Percentiles rank a stretch among this genome's conserved stretches.
phyloP scores from a whole-genome alignment of 331 rosid species.

The Quercus lobata region DNA sequence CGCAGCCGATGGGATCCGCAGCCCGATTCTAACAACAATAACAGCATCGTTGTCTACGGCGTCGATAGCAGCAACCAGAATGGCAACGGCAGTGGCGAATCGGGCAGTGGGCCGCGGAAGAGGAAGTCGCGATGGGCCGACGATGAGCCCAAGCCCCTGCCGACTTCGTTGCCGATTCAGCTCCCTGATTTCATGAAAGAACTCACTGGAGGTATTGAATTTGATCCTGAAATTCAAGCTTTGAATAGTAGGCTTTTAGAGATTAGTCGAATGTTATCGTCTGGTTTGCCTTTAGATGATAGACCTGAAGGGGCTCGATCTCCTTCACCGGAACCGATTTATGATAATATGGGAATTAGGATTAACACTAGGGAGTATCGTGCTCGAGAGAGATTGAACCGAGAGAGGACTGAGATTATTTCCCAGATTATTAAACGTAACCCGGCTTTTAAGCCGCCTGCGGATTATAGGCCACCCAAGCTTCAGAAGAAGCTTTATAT shows the following conservation, averaged over 20 bases:
- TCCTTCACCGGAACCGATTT: conserved; percentile 94
- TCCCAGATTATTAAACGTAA: conserved; percentile 91
- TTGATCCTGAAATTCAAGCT: conserved; percentile 95
- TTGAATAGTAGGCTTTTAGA: conserved; percentile 91
- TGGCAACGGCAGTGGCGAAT: conserved; percentile 38
- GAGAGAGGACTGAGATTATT: conserved; percentile 90
- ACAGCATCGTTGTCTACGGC: background rate
- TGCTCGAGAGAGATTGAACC: conserved; percentile 89
- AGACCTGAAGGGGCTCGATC: conserved; percentile 97
- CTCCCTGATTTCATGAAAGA: conserved; percentile 83
- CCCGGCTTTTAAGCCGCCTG: conserved; percentile 96
- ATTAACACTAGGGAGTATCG: conserved; percentile 95
- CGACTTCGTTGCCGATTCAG: conserved; percentile 45
- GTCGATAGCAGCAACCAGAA: conserved; percentile 36
- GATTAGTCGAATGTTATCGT: conserved; percentile 89
- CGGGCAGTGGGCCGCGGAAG: conserved; percentile 59
- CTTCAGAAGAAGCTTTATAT: conserved; percentile 98
- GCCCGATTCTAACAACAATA: conserved; percentile 44
- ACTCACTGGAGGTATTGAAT: conserved; percentile 74
- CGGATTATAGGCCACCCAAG: conserved; percentile 95
- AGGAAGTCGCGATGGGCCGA: conserved; percentile 96
- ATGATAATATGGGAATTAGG: conserved; percentile 91
- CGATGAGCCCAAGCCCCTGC: conserved; percentile 71
- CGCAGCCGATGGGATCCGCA: conserved; percentile 98
- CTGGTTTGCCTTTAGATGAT: conserved; percentile 90